Percentiles rank a stretch among this genome's conserved stretches.
phyloP scores from a whole-genome alignment of 768 basidiomycete genomes.

The Hericium alpestre region DNA sequence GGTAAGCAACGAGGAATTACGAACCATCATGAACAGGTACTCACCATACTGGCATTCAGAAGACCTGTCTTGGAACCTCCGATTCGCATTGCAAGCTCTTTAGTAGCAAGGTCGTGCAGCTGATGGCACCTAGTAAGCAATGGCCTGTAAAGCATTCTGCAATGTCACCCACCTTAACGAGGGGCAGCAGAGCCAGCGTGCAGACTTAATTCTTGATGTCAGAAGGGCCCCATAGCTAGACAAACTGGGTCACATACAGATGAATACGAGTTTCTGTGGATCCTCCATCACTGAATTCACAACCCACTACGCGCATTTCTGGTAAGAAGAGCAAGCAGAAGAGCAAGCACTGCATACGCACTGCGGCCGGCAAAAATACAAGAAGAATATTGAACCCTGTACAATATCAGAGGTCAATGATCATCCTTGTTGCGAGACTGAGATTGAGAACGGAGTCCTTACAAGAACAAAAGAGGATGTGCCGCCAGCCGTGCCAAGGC shows the following conservation, averaged over 20 bases:
- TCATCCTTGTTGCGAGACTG: not conserved
- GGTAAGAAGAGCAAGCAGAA: not conserved
- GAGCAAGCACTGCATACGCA: slow-evolving; percentile 22
- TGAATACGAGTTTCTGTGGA: slow-evolving; percentile 47
- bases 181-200: slow-evolving; percentile 62
- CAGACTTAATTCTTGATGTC: slow-evolving; percentile 32
- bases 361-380: slow-evolving; percentile 57
- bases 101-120: slow-evolving; percentile 71
- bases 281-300: slow-evolving; percentile 36
- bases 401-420: not conserved
- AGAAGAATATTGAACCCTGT: slow-evolving; percentile 65
- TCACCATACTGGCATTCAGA: slow-evolving; percentile 71
- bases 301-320: slow-evolving; percentile 38
- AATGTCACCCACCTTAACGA: slow-evolving; percentile 48
- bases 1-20: not conserved
- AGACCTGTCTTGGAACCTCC: slow-evolving; percentile 72
- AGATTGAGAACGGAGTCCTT: slow-evolving; percentile 14
- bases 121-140: slow-evolving; percentile 16
- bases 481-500: slow-evolving; percentile 39
- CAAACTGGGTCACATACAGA: slow-evolving; percentile 32
- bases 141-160: not conserved
- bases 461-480: slow-evolving; percentile 50
- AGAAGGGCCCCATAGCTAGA: not conserved
- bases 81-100: slow-evolving; percentile 62
- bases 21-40: slow-evolving; percentile 9